Percentiles rank a stretch among this genome's conserved stretches.
Conservation (phyloP, 306 rosid genomes). For the Cucumis cinereus region DNA sequence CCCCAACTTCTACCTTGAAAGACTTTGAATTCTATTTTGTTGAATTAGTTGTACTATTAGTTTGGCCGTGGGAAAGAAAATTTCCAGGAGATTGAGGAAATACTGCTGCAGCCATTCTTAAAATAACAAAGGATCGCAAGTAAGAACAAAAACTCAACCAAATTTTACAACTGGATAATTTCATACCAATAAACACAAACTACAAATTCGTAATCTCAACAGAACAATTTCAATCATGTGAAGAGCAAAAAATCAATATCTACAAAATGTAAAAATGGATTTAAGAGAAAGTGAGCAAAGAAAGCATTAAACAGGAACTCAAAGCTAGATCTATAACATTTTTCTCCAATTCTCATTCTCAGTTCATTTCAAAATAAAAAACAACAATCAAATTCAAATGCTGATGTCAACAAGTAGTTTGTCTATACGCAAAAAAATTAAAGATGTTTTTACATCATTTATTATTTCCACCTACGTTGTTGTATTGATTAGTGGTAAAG, state of each 20-base stretch:
- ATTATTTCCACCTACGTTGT: not conserved
- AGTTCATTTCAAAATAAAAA: not conserved
- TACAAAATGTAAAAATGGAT: not conserved
- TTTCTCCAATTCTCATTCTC: not conserved
- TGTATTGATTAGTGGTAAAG: not conserved
- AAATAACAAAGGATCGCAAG: constrained; percentile 15
- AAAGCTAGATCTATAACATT: not conserved
- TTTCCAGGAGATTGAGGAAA: constrained; percentile 46
- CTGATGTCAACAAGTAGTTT: not conserved
- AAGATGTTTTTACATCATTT: not conserved
- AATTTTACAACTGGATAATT: not conserved
- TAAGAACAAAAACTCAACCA: not conserved
- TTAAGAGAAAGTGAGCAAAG: not conserved
- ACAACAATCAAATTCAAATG: not conserved
- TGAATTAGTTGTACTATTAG: constrained; percentile 15
- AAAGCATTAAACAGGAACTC: not conserved
- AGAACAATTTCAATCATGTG: not conserved
- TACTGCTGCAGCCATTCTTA: constrained; percentile 74
- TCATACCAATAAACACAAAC: not conserved
- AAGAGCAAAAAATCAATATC: not conserved
- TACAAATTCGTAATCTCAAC: not conserved
- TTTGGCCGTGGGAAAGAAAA: constrained; percentile 24
- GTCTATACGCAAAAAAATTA: not conserved
- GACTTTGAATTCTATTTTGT: constrained; percentile 33
- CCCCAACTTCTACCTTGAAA: constrained; percentile 30